These are phyloP conservation scores for Podaxis sp. DNA, from an alignment of 768 basidiomycete genomes.

Conservation along the genomic window DNA sequence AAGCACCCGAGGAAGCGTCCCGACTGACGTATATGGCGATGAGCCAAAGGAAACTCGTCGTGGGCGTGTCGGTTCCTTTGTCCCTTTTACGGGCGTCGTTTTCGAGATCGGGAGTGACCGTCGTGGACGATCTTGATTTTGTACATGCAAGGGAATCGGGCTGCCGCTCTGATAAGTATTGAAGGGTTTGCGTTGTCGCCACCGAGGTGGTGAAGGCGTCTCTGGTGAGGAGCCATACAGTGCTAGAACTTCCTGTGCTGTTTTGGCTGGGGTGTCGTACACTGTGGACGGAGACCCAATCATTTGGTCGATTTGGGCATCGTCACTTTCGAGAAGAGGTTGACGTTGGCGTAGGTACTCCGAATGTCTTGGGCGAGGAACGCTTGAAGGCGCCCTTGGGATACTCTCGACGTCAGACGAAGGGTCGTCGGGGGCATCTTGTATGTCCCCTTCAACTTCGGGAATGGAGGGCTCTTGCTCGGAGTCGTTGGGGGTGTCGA, in stretches of 20 bases:
- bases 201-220: not conserved
- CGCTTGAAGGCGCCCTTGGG: not conserved
- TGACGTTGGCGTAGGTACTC: constrained; percentile 1
- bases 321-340: constrained; percentile 1
- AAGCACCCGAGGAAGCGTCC: not conserved
- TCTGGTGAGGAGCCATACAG: not conserved
- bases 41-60: not conserved
- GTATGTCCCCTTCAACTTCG: constrained; percentile 22
- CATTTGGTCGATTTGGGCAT: constrained; percentile 1
- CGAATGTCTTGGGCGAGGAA: not conserved
- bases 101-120: not conserved
- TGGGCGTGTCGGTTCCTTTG: not conserved
- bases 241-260: not conserved
- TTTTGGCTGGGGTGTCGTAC: not conserved
- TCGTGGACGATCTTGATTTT: not conserved
- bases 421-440: constrained; percentile 18
- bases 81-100: not conserved
- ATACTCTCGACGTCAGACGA: constrained; percentile 16
- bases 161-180: not conserved
- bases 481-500: not conserved
- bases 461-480: constrained; percentile 15
- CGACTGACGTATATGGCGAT: not conserved
- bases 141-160: not conserved
- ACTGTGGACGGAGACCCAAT: not conserved
- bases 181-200: not conserved